Percentiles rank a stretch among this genome's conserved stretches.
Evolutionary conservation across 306 rosid species (phyloP).

Genomic region (Styphnolobium japonicum): DNA sequence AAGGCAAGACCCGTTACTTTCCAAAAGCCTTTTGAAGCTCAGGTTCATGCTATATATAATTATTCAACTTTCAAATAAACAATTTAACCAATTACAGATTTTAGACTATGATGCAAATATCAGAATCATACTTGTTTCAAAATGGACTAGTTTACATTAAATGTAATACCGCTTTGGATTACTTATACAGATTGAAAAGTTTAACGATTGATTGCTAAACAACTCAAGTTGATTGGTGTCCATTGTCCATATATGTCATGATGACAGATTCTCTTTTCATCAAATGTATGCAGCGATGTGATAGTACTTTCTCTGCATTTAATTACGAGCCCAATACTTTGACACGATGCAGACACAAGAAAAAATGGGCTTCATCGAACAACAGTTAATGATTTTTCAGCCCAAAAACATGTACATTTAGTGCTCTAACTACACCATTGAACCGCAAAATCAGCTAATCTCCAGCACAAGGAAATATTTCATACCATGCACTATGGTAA

Average conservation of each 20-base stretch:
- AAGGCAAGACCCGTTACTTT: neutral
- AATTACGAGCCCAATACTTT: slow-evolving; percentile 20
- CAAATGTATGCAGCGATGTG: neutral
- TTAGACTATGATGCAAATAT: neutral
- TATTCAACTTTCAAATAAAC: neutral
- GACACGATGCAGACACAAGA: neutral
- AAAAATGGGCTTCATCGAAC: slow-evolving; percentile 29
- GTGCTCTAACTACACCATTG: neutral
- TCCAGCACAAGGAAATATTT: neutral
- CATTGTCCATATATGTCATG: neutral
- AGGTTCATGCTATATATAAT: neutral
- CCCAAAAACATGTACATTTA: slow-evolving; percentile 5
- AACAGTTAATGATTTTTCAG: neutral
- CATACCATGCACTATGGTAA: neutral
- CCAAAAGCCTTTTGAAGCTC: neutral
- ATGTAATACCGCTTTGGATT: neutral
- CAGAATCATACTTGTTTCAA: neutral
- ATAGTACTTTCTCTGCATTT: neutral
- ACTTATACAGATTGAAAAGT: neutral
- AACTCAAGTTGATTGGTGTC: neutral
- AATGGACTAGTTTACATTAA: neutral
- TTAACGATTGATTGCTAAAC: neutral
- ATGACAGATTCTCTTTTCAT: neutral
- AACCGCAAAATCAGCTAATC: neutral
- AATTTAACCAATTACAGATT: neutral